Evolutionary conservation across 306 rosid species (phyloP), one percentile per base, ranked within the genome.

Genomic region (Prunus armeniaca): DNA sequence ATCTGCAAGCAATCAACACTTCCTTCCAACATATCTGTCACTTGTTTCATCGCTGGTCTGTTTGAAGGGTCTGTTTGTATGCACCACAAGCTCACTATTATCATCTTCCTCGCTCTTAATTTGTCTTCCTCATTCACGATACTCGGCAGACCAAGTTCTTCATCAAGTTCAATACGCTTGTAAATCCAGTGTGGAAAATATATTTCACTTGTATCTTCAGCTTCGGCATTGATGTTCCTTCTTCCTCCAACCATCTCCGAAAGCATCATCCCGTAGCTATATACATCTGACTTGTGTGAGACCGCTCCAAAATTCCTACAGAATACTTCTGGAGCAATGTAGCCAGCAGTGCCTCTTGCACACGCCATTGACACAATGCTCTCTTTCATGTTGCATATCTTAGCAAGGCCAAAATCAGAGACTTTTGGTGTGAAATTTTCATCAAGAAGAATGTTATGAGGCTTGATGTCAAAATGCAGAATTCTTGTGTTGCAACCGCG

Each of bases 381-480:
- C 24, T 22, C 24, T 22, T 22, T 22, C 12, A 25, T 66, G 0
- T 75, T 34, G 2, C 88, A 87, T 10, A 87, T 30, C 57, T 82
- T 87, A 1, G 88, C 83, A 14, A 84, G 86, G 43, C 88, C 88
- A 2, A 87, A 87, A 61, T 87, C 90, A 0, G 88, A 55, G 49
- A 87, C 69, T 61, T 84, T 84, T 1, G 85, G 86, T 0, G 19
- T 14, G 8, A 87, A 87, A 0, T 58, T 20, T 14, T 45, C 38
- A 14, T 68, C 52, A 10, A 77, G 80, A 57, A 77, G 80, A 77
- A 32, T 32, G 41, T 34, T 34, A 87, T 87, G 89, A 65, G 89
- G 85, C 49, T 87, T 84, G 50, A 84, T 84, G 30, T 83, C 90
- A 3, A 84, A 84, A 77, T 87, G 90, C 14, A 82, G 61, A 25